Evolutionary conservation across 495 filamentous ascomycete genomes (phyloP).

Genomic region (Tuber magnatum): DNA sequence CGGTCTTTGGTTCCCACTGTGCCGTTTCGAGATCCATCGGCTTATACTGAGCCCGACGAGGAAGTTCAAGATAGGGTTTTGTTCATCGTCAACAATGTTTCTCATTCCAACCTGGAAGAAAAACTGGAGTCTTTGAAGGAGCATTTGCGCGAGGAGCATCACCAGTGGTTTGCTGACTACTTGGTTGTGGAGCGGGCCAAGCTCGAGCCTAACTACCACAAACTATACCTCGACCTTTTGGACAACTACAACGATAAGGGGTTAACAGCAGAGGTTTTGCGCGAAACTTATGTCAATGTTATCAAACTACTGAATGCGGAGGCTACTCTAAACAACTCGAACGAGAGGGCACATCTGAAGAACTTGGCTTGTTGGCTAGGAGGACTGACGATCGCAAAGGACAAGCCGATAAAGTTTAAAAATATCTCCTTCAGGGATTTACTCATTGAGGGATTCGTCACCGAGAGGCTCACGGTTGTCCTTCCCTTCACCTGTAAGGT

Average conservation of each 20-base stretch:
- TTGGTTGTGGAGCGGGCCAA: constrained; percentile 96
- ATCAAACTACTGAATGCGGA: constrained; percentile 83
- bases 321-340: constrained; percentile 64
- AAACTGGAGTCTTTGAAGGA: constrained; percentile 75
- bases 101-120: constrained; percentile 71
- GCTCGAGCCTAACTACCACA: constrained; percentile 90
- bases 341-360: constrained; percentile 80
- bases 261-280: constrained; percentile 77
- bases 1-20: constrained; percentile 67
- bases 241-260: constrained; percentile 68
- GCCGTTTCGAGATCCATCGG: constrained; percentile 49
- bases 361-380: constrained; percentile 90
- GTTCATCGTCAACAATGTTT: constrained; percentile 95
- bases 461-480: constrained; percentile 77
- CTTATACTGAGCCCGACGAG: constrained; percentile 72
- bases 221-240: constrained; percentile 83
- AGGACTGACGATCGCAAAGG: constrained; percentile 82
- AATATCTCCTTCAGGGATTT: constrained; percentile 96
- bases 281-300: constrained; percentile 87
- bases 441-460: constrained; percentile 83
- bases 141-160: constrained; percentile 66
- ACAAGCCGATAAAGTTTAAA: constrained; percentile 92
- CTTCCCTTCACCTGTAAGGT: constrained; percentile 98
- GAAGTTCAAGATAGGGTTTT: constrained; percentile 86
- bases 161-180: constrained; percentile 93